Evolutionary conservation across 1,284 basidiomycete species (phyloP).

Genomic region (Cutaneotrichosporon mucoides): DNA sequence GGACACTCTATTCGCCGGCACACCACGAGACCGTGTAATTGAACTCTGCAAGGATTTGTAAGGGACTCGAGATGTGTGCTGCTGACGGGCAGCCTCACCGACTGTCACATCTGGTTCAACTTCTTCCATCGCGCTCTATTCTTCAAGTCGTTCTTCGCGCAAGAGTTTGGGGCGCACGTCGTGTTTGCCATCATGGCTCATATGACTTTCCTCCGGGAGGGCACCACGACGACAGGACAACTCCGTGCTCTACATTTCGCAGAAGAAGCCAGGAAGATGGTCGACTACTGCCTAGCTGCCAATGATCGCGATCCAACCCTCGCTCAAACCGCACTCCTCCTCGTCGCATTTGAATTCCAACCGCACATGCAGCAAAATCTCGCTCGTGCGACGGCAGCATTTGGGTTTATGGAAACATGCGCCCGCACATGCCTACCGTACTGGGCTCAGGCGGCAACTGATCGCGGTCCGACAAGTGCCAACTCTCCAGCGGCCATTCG

Average conservation of each 20-base stretch:
- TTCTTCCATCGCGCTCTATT: constrained; percentile 26
- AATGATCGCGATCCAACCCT: constrained; percentile 23
- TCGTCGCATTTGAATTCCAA: constrained; percentile 32
- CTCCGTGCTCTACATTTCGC: constrained; percentile 25
- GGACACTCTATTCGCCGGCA: constrained; percentile 1
- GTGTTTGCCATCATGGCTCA: constrained; percentile 30
- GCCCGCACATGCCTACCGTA: constrained; percentile 6
- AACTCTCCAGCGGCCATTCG: constrained; percentile 10
- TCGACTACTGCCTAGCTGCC: constrained; percentile 23
- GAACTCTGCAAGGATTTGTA: constrained; percentile 1
- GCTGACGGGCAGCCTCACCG: constrained; percentile 16
- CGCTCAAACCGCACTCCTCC: constrained; percentile 28
- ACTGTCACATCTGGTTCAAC: constrained; percentile 24
- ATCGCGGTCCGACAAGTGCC: too few species aligned
- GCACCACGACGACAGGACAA: constrained; percentile 15
- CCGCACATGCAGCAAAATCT: constrained; percentile 28
- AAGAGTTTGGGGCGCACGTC: constrained; percentile 18
- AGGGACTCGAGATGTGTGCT: neutral
- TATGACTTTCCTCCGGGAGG: constrained; percentile 26
- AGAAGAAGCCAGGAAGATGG: constrained; percentile 26
- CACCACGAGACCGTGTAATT: neutral
- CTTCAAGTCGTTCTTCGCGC: constrained; percentile 17
- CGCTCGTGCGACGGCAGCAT: constrained; percentile 19
- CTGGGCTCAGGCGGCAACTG: neutral
- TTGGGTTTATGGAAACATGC: constrained; percentile 25